Evolutionary conservation across 73 alveolate species (phyloP).

Genomic region (Paramecium sonneborni): DNA sequence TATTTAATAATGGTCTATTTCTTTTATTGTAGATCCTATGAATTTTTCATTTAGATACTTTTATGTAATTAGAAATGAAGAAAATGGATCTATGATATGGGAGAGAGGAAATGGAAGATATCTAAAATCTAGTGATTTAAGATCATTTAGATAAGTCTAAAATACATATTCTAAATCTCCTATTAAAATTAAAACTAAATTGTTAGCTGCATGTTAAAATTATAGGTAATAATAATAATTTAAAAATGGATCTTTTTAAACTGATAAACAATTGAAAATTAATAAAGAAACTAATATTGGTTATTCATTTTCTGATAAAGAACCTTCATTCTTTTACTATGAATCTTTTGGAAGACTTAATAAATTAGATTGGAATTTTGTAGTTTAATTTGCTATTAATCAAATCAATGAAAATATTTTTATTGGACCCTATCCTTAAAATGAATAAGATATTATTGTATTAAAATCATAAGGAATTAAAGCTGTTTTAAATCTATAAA

Average conservation of each 20-base stretch:
- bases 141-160: not conserved
- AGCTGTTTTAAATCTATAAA: conserved; percentile 70
- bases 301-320: conserved; percentile 19
- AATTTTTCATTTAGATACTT: conserved; percentile 25
- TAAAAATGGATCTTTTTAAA: conserved; percentile 40
- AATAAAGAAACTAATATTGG: not conserved
- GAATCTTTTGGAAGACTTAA: conserved; percentile 26
- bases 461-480: conserved; percentile 63
- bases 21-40: not conserved
- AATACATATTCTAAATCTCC: not conserved
- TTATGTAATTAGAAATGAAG: conserved; percentile 45
- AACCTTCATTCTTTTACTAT: conserved; percentile 25
- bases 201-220: not conserved
- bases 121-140: not conserved
- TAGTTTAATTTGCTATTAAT: conserved; percentile 63
- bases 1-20: not conserved
- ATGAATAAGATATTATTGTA: conserved; percentile 62
- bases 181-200: not conserved
- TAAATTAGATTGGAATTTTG: conserved; percentile 72
- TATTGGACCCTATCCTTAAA: conserved; percentile 77
- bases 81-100: conserved; percentile 5
- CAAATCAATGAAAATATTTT: conserved; percentile 70
- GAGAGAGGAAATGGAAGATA: conserved; percentile 53
- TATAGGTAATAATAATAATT: not conserved
- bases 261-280: not conserved